These are phyloP conservation scores for Rhizophagus clarus DNA, from an alignment of 192 early-diverging fungal genomes.

Conservation along the genomic window DNA sequence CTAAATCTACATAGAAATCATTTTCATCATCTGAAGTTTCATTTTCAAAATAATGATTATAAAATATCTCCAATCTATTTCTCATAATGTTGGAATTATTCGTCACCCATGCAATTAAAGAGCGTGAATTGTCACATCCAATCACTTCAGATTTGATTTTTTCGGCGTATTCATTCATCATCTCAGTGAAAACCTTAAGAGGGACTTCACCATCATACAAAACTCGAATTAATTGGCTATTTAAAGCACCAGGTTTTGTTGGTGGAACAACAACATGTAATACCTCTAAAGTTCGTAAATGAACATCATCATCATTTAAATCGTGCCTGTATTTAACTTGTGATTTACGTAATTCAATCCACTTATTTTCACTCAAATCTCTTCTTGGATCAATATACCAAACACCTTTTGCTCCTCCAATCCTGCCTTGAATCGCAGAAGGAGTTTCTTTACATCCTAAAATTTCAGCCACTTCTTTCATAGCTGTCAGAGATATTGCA, in stretches of 20 bases:
- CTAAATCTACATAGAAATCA: neutral
- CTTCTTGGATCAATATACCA: constrained; percentile 37
- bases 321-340: constrained; percentile 39
- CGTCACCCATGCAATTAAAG: constrained; percentile 35
- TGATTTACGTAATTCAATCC: constrained; percentile 35
- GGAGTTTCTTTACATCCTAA: constrained; percentile 30
- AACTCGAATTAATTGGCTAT: constrained; percentile 39
- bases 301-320: constrained; percentile 21
- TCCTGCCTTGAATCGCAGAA: constrained; percentile 41
- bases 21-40: neutral
- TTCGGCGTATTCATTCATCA: constrained; percentile 35
- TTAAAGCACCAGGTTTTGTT: constrained; percentile 30
- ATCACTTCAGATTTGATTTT: constrained; percentile 23
- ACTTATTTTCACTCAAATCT: constrained; percentile 10
- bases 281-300: constrained; percentile 39
- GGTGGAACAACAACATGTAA: constrained; percentile 26
- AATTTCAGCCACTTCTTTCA: constrained; percentile 33
- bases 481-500: constrained; percentile 37
- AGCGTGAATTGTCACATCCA: constrained; percentile 10
- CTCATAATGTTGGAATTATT: constrained; percentile 24
- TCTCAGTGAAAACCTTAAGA: constrained; percentile 30
- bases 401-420: constrained; percentile 42
- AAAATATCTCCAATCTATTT: constrained; percentile 24
- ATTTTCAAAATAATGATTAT: neutral
- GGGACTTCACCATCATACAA: constrained; percentile 35